phyloP scores from a whole-genome alignment of 371 early-diverging fungal genomes.

The Mortierella sp. region DNA sequence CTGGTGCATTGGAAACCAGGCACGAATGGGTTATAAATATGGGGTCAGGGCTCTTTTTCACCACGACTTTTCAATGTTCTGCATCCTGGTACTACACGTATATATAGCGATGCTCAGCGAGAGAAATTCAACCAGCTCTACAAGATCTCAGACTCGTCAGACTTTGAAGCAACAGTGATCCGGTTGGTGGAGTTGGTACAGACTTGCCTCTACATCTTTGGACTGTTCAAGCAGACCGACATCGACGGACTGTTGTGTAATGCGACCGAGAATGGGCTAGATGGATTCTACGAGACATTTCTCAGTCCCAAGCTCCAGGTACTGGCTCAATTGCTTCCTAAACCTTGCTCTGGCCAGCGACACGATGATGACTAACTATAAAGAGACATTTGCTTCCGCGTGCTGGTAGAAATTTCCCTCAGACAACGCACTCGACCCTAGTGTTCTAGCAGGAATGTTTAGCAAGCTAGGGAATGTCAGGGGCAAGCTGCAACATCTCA shows the following conservation, averaged over 20 bases:
- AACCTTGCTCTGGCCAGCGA: too few relatives aligned
- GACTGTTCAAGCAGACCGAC: constrained; percentile 58
- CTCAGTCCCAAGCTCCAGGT: constrained; percentile 64
- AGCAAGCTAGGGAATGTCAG: constrained; percentile 65
- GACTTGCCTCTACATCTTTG: constrained; percentile 64
- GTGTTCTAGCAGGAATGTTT: constrained; percentile 66
- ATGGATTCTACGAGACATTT: constrained; percentile 62
- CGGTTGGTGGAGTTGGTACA: constrained; percentile 66
- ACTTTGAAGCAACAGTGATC: constrained; percentile 67
- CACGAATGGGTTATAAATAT: neutral
- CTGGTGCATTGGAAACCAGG: neutral
- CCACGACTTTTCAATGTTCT: neutral
- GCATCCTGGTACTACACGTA: neutral
- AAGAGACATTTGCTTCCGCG: neutral
- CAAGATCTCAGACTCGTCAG: constrained; percentile 64
- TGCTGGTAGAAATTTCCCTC: constrained; percentile 22
- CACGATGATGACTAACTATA: too few relatives aligned
- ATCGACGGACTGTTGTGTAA: constrained; percentile 72
- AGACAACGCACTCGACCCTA: constrained; percentile 71
- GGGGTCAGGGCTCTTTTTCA: too few relatives aligned
- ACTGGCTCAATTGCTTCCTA: neutral
- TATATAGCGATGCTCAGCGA: constrained; percentile 67
- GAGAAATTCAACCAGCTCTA: constrained; percentile 73
- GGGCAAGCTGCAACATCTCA: constrained; percentile 68
- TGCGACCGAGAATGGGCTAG: constrained; percentile 64